Base-by-base conservation (phyloP, 495 filamentous ascomycete genomes). In the Lasiosphaeriaceae sp. region DNA sequence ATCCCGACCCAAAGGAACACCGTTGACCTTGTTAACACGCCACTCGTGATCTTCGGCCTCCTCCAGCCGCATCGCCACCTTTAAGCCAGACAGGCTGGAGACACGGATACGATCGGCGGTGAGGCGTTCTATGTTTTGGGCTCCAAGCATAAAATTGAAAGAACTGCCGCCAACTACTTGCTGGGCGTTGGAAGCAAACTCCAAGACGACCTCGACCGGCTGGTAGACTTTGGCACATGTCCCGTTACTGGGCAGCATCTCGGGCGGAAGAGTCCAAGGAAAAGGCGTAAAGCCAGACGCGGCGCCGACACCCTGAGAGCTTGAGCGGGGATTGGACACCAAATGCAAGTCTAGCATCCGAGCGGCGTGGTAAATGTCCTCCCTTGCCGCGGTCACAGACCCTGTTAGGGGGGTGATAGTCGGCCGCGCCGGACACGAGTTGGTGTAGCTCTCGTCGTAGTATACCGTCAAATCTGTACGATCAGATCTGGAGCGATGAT, bases 311-410 rank as follows among this genome's bases (percentile, higher is more conserved):
- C 51, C 12, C 57, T 57, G 17, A 61, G 37, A 45, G 45, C 48
- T 2, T 26, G 50, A 59, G 39, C 56, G 29, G 83, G 74, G 76
- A 58, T 72, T 53, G 66, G 64, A 50, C 56, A 91, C 83, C 23
- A 86, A 75, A 66, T 97, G 88, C 43, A 97, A 75, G 2, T 91
- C 84, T 22, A 91, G 87, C 54, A 98, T 79, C 53, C 85, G 88
- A 11, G 94, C 90, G 3, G 95, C 93, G 66, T 96, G 92, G 64
- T 94, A 98, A 14, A 96, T 76, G 65, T 97, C 91, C n/a, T 80
- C 72, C 50, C 95, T 84, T 3, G 90, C 87, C 31, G 92, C 92
- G 19, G 87, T 92, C 8, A 84, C 80, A 21, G 93, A 96, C 17
- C 89, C 77, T 6, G 82, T 86, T 24, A 95, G 79, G 2, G 85